These are phyloP conservation scores for Trichosporon sp. DNA, from an alignment of 1,284 basidiomycete genomes.

Conservation along the genomic window DNA sequence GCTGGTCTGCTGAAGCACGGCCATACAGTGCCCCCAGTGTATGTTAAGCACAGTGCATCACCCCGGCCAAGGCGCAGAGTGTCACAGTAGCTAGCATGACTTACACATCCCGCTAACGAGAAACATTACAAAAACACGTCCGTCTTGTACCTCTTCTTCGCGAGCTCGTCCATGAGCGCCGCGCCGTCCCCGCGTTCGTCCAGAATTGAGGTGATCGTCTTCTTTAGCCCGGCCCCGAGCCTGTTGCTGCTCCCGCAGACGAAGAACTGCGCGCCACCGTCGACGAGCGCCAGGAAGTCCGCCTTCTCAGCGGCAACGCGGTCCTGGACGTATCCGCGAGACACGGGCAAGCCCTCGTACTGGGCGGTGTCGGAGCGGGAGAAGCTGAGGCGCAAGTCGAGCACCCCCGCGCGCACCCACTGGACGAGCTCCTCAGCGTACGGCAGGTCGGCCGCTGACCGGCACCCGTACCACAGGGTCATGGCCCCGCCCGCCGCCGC, in stretches of 20 bases:
- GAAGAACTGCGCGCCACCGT: conserved; percentile 52
- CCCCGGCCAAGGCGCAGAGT: no score
- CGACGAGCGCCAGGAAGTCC: conserved; percentile 44
- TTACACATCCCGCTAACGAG: no score
- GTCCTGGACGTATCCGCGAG: conserved; percentile 54
- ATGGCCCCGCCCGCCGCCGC: conserved; percentile 52
- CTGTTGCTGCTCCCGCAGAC: conserved; percentile 49
- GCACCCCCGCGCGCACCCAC: conserved; percentile 53
- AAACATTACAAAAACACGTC: background rate
- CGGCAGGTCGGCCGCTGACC: conserved; percentile 53
- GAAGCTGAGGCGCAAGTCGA: conserved; percentile 55
- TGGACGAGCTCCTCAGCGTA: conserved; percentile 53
- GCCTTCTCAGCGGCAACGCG: conserved; percentile 53
- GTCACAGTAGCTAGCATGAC: no score
- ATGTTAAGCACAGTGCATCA: no score
- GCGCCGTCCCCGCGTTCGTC: background rate
- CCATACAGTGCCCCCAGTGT: no score
- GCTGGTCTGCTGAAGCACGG: no score
- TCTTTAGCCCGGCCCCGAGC: background rate
- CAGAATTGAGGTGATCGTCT: background rate
- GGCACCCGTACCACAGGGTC: conserved; percentile 56
- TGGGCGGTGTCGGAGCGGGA: conserved; percentile 50
- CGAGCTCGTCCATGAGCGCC: background rate
- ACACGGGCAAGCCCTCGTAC: conserved; percentile 16
- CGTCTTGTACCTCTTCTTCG: background rate